Base-by-base conservation (phyloP, 1,139 yeast species). In the Hansenula lynferdii region DNA sequence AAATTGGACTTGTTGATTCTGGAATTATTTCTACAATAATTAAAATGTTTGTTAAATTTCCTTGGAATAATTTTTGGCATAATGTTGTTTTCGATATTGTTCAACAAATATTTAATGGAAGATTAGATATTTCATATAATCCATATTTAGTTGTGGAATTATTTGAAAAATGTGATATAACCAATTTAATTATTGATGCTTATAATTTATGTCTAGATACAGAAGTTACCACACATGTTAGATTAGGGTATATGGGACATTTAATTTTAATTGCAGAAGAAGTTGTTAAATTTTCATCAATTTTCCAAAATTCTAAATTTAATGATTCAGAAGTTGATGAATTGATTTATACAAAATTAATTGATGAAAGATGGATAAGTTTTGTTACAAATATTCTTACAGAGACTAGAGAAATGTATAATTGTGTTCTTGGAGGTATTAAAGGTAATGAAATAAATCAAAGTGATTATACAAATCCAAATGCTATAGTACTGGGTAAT, bases 181-280 rank as follows among this genome's bases (percentile, higher is more conserved):
- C 97, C n/a, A 76, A 78, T 47, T 72, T 82, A 43, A 89, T 92
- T 42, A 82, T 90, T 42, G 78, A 82, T 41, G 97, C 97, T 8
- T 95, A 92, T 58, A 67, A 69, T 42, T 71, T 77, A 42, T 87
- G 96, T 54, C 70, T 72, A 29, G 81, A 80, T 45, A 82, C 83
- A 51, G 94, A 85, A 57, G 64, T 62, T 39, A 54, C 47, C 11
- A 53, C 58, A 8, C 78, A 81, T 39, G 71, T 87, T 40, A 71
- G 98, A 47, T 69, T 92, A 40, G 99, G 98, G 1, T 94, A 87
- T 61, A 94, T 94, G 96, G 99, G 99, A 26, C 98, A 92, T 62
- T 68, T 92, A 56, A 90, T 97, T 1, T 70, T 92, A 44, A 90
- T 94, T 44, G 95, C 97, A 6, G 98, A 94, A 60, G 99, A 92